phyloP scores from a whole-genome alignment of 2,329 filamentous ascomycete genomes.

The Leptographium wingfieldii region DNA sequence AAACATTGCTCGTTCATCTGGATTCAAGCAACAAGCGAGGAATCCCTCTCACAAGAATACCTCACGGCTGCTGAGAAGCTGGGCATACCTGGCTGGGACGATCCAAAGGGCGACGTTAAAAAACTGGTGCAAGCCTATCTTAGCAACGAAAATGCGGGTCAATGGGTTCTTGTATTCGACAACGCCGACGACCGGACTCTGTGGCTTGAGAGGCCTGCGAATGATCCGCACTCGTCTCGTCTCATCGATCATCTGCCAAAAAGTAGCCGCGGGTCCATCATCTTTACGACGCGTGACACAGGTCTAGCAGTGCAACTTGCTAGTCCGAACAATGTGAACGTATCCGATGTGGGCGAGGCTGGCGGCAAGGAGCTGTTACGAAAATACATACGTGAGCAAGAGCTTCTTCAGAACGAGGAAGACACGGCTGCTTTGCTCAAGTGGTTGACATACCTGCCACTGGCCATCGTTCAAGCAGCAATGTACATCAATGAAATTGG shows the following conservation, averaged over 20 bases:
- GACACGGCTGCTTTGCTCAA: not conserved
- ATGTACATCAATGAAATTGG: conserved; percentile 7
- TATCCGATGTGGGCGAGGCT: conserved; percentile 13
- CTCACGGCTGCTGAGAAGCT: conserved; percentile 20
- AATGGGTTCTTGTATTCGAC: conserved; percentile 32
- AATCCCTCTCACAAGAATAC: conserved; percentile 24
- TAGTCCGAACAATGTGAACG: conserved; percentile 11
- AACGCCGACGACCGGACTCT: conserved; percentile 28
- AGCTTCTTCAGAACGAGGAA: conserved; percentile 2
- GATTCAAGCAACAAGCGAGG: conserved; percentile 20
- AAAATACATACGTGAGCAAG: conserved; percentile 4
- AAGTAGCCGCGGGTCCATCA: not conserved
- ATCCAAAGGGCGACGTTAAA: conserved; percentile 1
- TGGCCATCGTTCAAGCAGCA: conserved; percentile 10
- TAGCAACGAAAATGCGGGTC: conserved; percentile 12
- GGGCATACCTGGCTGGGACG: conserved; percentile 16
- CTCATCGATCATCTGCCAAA: conserved; percentile 7
- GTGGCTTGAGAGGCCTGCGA: conserved; percentile 9
- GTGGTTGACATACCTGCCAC: conserved; percentile 4
- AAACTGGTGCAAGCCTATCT: conserved; percentile 22
- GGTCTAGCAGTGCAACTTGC: conserved; percentile 6
- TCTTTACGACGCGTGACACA: conserved; percentile 16
- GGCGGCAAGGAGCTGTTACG: conserved; percentile 15
- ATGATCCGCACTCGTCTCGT: not conserved
- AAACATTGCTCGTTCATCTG: conserved; percentile 26